Evolutionary conservation across 192 early-diverging fungal genomes (phyloP), one percentile per base, ranked within the genome.

Genomic region (Coemansia sp.): DNA sequence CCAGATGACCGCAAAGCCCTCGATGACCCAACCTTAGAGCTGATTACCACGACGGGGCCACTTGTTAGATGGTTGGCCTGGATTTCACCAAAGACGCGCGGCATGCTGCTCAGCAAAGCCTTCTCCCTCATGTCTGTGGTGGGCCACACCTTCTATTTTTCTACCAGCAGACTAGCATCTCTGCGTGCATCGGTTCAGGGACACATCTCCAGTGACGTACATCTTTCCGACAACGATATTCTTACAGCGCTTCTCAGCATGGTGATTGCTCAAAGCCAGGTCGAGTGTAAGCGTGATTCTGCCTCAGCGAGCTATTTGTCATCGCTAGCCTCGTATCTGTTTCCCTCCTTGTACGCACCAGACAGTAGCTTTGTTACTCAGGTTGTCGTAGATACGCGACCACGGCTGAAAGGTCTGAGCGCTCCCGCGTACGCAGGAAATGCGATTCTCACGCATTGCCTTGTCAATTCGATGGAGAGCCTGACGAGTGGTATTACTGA

Each of bases 41-140:
- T 46, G 44, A 46, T 46, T 46, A 27, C 24, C 8, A 11, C 9
- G 5, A 54, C 51, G 4, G 51, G 51, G 24, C 33, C 15, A 36
- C 15, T 60, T 18, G 57, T 29, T 34, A 60, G 33, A 34, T 60
- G 57, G 57, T 24, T 77, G n/a, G 60, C 76, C 0, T 42, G 44
- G 63, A 16, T 72, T 12, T 72, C 76, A 18, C 76, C 76, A 3
- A 63, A 66, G 16, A 31, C 44, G 0, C 70, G 76, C 5, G 66
- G 62, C 1, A 36, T 13, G 40, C 3, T 68, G 15, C 31, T 72
- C 15, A 27, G 2, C 2, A n/a, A 5, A 5, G 18, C 13, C 3
- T n/a, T 15, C 11, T n/a, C 4, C 0, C 52, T 69, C 20, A 11
- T 61, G 11, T 2, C 40, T 3, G 43, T 67, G 10, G 18, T 27